Base-by-base conservation (phyloP, 2,329 filamentous ascomycete species). In the Aspergillus sp. region DNA sequence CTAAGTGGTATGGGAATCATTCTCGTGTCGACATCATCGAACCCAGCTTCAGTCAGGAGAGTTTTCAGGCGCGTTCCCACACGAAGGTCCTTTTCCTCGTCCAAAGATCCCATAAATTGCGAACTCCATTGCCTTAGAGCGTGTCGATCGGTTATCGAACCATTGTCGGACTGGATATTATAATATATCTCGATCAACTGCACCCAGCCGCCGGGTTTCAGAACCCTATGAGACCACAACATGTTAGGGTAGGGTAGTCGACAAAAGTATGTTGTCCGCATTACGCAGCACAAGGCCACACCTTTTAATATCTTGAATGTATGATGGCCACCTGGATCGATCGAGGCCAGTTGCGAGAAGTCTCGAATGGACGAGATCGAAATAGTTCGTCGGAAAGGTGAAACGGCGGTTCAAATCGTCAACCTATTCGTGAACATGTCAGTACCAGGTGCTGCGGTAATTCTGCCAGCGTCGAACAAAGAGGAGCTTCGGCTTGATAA, bases 151-250 rank as follows among this genome's bases (percentile, higher is more conserved):
- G 80, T 82, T 56, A 93, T 70, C n/a, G 80, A 81, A 4, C 88
- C 88, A 57, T 87, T 94, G 56, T 91, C 82, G 0, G 88, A 94
- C 64, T 94, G 90, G 28, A 87, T 82, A 53, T 88, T 88, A 64
- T 83, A 84, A 60, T 94, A 88, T 57, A 90, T 79, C 61, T 95
- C 90, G n/a, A 87, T 79, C 77, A 94, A 83, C 61, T 95, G 88
- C 49, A 86, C 78, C 88, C 88, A 95, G 1, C 90, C 89, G 2
- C 83, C 85, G 4, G 82, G 83, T 43, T 80, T 83, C 52, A 90
- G 71, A 2, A 66, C 63, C 52, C 64, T 67, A 45, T 42, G 42
- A 32, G 3, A 45, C 26, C 9, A n/a, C 36, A 41, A 19, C 7
- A 50, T 53, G 26, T 39, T 38, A 57, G 55, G 38, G 40, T 26